A percentile compares a stretch with the other conserved stretches of the same genome.
Evolutionary conservation across 306 rosid species (phyloP).

Genomic region (cucumber (Cucumis sativus)): Cucumber_9930_V3 NC_026657.2:21169001-21169500

Average conservation of each 20-base stretch:
- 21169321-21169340: constrained; percentile 77
- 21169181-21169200: neutral
- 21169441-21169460: neutral
- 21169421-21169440: neutral
- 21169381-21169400: neutral
- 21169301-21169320: constrained; percentile 47
- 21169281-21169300: constrained; percentile 67
- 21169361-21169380: constrained; percentile 40
- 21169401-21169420: neutral
- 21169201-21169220: neutral
- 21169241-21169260: constrained; percentile 58
- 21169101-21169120: constrained; percentile 44
- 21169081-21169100: constrained; percentile 91
- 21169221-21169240: neutral
- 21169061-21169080: constrained; percentile 93
- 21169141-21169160: neutral
- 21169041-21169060: constrained; percentile 45
- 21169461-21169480: constrained; percentile 77
- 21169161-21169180: neutral
- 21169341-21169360: constrained; percentile 93
- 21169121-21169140: neutral
- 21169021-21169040: neutral
- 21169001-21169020: neutral
- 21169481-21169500: constrained; percentile 59
- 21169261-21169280: constrained; percentile 69